A percentile compares a stretch with the other conserved stretches of the same genome.
Evolutionary conservation across 129 eudicot genomes (phyloP).

Genomic region (Flaveria robusta): DNA sequence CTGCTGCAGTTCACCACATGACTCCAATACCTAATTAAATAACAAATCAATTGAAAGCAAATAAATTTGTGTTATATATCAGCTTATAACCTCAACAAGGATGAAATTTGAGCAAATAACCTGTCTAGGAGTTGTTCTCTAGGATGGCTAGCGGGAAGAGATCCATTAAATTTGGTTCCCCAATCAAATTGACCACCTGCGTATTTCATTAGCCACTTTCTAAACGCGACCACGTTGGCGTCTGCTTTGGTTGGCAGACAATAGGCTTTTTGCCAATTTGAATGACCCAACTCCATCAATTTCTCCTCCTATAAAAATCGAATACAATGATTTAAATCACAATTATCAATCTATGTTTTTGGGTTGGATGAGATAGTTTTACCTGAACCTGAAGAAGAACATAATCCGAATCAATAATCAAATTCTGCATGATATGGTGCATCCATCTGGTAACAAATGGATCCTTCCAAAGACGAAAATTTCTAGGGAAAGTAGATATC

Average conservation of each 20-base stretch:
- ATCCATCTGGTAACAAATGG: neutral
- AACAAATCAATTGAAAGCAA: too few relatives aligned
- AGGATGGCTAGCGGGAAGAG: neutral
- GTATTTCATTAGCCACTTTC: slow-evolving; percentile 1
- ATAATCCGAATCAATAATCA: neutral
- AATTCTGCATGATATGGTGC: neutral
- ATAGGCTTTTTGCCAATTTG: neutral
- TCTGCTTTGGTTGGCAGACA: neutral
- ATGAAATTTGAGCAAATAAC: neutral
- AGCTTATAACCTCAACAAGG: too few relatives aligned
- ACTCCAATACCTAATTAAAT: neutral
- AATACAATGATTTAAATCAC: neutral
- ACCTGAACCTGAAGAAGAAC: neutral
- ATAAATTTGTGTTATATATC: too few relatives aligned
- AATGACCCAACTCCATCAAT: neutral
- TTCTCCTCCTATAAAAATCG: neutral
- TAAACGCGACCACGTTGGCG: neutral
- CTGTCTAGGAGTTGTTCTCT: neutral
- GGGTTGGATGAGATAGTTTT: neutral
- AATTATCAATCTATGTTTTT: too few relatives aligned
- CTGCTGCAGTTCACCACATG: neutral
- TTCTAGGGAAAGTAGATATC: neutral
- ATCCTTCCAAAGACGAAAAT: neutral
- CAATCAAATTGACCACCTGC: neutral
- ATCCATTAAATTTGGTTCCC: slow-evolving; percentile 3